Evolutionary conservation across 768 basidiomycete species (phyloP), one percentile per base, ranked within the genome.

Genomic region (Dictyophora rubrovolvata): DNA sequence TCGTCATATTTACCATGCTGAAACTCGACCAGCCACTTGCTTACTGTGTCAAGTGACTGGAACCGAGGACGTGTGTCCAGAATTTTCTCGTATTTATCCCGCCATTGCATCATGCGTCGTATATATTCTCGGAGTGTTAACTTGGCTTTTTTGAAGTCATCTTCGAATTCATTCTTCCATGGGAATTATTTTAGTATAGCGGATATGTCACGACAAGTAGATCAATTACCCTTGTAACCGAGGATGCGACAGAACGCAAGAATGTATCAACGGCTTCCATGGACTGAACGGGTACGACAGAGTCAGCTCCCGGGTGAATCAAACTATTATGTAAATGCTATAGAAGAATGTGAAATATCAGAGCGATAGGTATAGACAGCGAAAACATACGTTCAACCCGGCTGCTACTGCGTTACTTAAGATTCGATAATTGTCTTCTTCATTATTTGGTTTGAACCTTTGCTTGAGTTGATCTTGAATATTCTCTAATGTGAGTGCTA

Each of bases 1-100:
- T 99, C 95, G 63, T 98, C 96, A 53, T 95, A 93, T 69, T 93
- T 96, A 67, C 84, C 86, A 70, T 97, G 93, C 65, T 98, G 95
- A 77, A 98, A 99, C 71, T 98, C 96, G 7, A 91, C 89, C 65
- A 99, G 76, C 72, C 93, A 96, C 71, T 94, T 93, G 63, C 91
- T 93, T 48, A 90, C 75, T 52, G 84, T 75, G 62, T 96, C 93
- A 58, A 99, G 74, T 5, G 91, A 83, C 65, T 95, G 93, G 48
- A 86, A 71, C 37, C 87, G 84, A 49, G 93, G 91, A 47, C 92
- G 79, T 22, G 84, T 76, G 67, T 97, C 94, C 11, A 99, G 77
- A 55, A 83, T 71, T 61, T 78, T 79, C 69, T 98, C 96, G 69
- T 92, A 95, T 65, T 82, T 84, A 68, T 94, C 90, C 36, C 95